A percentile compares a stretch with the other conserved stretches of the same genome.
Conservation (phyloP, 2,329 filamentous ascomycete species). For the Penicillium sp. region DNA sequence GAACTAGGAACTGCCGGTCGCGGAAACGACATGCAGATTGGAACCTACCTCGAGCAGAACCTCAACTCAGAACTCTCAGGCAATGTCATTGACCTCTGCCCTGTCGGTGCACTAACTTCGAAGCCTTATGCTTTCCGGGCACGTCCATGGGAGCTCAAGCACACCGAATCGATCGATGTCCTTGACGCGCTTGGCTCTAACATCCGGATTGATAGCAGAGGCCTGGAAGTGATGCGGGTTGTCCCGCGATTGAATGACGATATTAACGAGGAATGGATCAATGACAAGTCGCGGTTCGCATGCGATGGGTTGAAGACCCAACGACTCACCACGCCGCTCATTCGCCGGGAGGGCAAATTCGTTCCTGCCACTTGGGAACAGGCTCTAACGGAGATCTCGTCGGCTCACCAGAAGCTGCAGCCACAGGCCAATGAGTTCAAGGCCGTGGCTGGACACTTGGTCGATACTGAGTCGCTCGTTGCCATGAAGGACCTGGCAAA, state of each 20-base stretch:
- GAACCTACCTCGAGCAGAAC: conserved; percentile 93
- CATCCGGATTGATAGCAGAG: conserved; percentile 88
- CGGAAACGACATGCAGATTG: conserved; percentile 97
- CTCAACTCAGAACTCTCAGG: conserved; percentile 92
- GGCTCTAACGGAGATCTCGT: conserved; percentile 80
- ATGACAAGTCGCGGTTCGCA: conserved; percentile 95
- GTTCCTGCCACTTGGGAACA: conserved; percentile 94
- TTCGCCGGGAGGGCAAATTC: conserved; percentile 86
- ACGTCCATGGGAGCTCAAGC: conserved; percentile 94
- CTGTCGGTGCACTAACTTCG: conserved; percentile 91
- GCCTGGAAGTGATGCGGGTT: conserved; percentile 93
- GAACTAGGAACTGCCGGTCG: conserved; percentile 92
- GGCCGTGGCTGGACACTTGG: conserved; percentile 83
- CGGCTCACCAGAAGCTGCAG: conserved; percentile 73
- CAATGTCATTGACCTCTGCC: conserved; percentile 97
- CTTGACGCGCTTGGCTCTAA: conserved; percentile 90
- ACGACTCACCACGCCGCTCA: conserved; percentile 85
- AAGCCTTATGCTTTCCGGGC: conserved; percentile 98
- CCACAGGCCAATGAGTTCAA: conserved; percentile 95
- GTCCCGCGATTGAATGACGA: conserved; percentile 93
- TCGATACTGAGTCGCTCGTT: conserved; percentile 89
- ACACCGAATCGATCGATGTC: conserved; percentile 93
- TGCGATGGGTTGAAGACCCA: conserved; percentile 97
- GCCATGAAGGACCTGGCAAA: conserved; percentile 97
- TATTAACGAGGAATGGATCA: conserved; percentile 99